A percentile compares a stretch with the other conserved stretches of the same genome.
phyloP scores from a whole-genome alignment of 192 early-diverging fungal genomes.

The Spizellomyces sp. region DNA sequence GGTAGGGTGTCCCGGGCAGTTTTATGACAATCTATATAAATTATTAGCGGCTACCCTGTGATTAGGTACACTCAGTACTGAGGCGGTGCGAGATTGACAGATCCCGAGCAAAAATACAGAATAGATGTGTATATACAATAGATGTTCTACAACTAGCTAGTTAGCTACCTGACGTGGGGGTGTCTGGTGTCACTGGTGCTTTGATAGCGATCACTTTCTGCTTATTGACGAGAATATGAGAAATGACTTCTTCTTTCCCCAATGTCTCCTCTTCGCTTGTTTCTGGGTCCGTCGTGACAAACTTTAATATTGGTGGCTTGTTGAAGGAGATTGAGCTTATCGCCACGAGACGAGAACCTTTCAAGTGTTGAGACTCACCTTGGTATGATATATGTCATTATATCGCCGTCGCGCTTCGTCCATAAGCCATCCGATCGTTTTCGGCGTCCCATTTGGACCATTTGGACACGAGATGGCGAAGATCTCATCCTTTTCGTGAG shows the following conservation, averaged over 20 bases:
- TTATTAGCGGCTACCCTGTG: too few species aligned
- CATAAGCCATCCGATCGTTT: constrained; percentile 34
- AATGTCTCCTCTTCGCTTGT: constrained; percentile 31
- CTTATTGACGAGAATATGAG: constrained; percentile 16
- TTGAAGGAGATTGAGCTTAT: too few species aligned
- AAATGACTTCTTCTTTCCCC: constrained; percentile 15
- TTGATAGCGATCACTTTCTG: constrained; percentile 13
- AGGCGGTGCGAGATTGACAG: too few species aligned
- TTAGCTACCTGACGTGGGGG: background rate
- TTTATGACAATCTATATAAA: too few species aligned
- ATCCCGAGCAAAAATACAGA: too few species aligned
- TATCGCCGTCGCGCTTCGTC: constrained; percentile 30
- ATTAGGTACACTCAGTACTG: too few species aligned
- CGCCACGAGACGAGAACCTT: background rate
- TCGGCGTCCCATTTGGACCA: constrained; percentile 36
- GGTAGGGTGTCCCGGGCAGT: too few species aligned
- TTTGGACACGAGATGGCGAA: constrained; percentile 27
- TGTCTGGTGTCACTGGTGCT: background rate
- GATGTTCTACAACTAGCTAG: background rate
- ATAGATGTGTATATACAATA: too few species aligned
- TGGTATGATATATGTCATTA: constrained; percentile 22
- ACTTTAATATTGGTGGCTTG: constrained; percentile 25
- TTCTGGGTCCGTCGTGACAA: constrained; percentile 27
- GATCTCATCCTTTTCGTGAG: constrained; percentile 17
- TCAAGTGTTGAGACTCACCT: constrained; percentile 8